Conservation (phyloP, 1,284 basidiomycete genomes). For the Puccinia polysora region DNA sequence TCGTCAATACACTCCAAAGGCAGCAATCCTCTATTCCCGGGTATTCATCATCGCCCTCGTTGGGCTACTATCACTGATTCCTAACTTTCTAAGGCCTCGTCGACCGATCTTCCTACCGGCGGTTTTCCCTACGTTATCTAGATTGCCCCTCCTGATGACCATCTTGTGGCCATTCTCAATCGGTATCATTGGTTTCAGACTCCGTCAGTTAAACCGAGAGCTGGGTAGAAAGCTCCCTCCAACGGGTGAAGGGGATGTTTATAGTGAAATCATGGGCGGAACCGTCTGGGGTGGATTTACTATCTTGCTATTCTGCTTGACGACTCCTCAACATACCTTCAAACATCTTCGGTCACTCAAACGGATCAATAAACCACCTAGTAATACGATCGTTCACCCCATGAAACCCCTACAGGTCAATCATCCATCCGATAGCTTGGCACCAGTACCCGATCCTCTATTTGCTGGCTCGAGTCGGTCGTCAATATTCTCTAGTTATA, state of each 20-base stretch:
- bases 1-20: conserved; percentile 42
- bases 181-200: conserved; percentile 49
- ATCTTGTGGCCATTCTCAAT: conserved; percentile 49
- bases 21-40: conserved; percentile 39
- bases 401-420: conserved; percentile 17
- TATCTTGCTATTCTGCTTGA: conserved; percentile 45
- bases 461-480: conserved; percentile 3
- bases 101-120: conserved; percentile 34
- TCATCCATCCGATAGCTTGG: neutral
- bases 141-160: conserved; percentile 46
- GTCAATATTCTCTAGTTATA: conserved; percentile 45
- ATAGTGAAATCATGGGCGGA: conserved; percentile 43
- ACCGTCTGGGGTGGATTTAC: conserved; percentile 42
- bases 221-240: conserved; percentile 44
- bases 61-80: conserved; percentile 19
- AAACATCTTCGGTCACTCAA: conserved; percentile 44
- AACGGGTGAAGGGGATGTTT: conserved; percentile 45
- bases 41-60: conserved; percentile 41
- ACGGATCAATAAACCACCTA: conserved; percentile 32
- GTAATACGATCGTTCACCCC: conserved; percentile 18
- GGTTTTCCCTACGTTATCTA: conserved; percentile 45
- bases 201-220: conserved; percentile 48
- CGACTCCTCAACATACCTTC: conserved; percentile 46
- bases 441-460: neutral
- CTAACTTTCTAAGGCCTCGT: conserved; percentile 37